Conservation (phyloP, 2,329 filamentous ascomycete species). For the Xylariaceae sp. region DNA sequence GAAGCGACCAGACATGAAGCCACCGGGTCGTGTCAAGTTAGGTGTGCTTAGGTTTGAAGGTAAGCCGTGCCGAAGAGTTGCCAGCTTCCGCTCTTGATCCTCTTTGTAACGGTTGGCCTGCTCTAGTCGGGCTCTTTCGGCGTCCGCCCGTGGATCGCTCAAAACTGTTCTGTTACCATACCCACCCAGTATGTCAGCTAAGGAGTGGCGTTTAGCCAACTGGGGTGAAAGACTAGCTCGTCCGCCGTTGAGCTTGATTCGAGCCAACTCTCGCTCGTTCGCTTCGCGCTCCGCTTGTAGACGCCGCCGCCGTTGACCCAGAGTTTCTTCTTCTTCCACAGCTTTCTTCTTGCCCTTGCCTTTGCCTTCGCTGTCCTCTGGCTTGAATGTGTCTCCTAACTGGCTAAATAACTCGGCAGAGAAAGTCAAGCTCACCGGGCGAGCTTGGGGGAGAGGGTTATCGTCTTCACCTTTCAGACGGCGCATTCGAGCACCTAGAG, state of each 20-base stretch:
- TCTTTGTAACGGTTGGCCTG: conserved; percentile 38
- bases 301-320: conserved; percentile 69
- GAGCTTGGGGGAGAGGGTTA: conserved; percentile 45
- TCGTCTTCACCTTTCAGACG: conserved; percentile 55
- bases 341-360: conserved; percentile 31
- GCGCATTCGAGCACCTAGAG: conserved; percentile 59
- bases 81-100: conserved; percentile 46
- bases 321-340: conserved; percentile 64
- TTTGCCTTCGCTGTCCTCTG: conserved; percentile 32
- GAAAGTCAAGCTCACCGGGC: conserved; percentile 61
- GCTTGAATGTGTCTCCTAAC: conserved; percentile 48
- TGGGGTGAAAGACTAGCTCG: conserved; percentile 36
- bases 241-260: conserved; percentile 28
- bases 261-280: conserved; percentile 49
- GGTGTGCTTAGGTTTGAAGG: conserved; percentile 37
- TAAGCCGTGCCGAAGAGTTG: conserved; percentile 46
- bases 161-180: conserved; percentile 35
- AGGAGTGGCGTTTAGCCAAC: conserved; percentile 40
- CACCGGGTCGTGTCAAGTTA: conserved; percentile 37
- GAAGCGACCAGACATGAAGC: conserved; percentile 48
- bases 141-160: conserved; percentile 40
- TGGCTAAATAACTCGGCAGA: conserved; percentile 63
- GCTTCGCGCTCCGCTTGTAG: conserved; percentile 66
- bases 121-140: conserved; percentile 39
- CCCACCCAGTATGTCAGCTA: conserved; percentile 54